Conservation (phyloP, 148 eudicot species). For the Camellia granthamiana region DNA sequence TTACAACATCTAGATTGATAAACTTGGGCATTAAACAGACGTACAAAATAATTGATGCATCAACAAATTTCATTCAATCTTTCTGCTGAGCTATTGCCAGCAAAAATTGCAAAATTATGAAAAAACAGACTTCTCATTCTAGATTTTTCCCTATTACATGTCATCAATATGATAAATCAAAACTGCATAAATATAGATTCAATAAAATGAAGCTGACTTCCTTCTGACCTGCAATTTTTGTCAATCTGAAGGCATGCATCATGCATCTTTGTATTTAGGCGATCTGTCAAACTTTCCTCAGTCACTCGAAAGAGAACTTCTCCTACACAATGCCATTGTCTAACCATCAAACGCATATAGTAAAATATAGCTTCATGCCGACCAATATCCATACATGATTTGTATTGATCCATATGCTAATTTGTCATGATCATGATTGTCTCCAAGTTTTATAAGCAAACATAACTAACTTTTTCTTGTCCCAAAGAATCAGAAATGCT, state of each 20-base stretch:
- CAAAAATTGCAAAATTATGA: background rate
- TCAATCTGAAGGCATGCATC: slow-evolving; percentile 70
- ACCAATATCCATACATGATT: background rate
- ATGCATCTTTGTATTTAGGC: slow-evolving; percentile 79
- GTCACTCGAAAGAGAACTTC: slow-evolving; percentile 58
- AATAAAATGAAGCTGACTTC: background rate
- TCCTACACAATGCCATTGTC: slow-evolving; percentile 29
- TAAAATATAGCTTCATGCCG: background rate
- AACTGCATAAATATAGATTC: background rate
- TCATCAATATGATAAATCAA: background rate
- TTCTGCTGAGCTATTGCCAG: background rate
- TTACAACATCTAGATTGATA: background rate
- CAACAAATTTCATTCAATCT: background rate
- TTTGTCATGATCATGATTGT: background rate
- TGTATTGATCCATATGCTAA: background rate
- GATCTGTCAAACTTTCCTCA: slow-evolving; percentile 67
- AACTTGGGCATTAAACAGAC: background rate
- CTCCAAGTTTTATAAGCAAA: background rate
- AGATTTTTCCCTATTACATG: background rate
- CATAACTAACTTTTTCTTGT: background rate
- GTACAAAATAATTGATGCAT: too few relatives aligned
- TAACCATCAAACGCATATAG: background rate
- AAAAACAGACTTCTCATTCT: background rate
- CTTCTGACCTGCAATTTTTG: slow-evolving; percentile 60
- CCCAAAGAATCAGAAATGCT: background rate